Evolutionary conservation across 2,329 filamentous ascomycete species (phyloP), one percentile per base, ranked within the genome.

Genomic region (Aspergillus caelatus): DNA sequence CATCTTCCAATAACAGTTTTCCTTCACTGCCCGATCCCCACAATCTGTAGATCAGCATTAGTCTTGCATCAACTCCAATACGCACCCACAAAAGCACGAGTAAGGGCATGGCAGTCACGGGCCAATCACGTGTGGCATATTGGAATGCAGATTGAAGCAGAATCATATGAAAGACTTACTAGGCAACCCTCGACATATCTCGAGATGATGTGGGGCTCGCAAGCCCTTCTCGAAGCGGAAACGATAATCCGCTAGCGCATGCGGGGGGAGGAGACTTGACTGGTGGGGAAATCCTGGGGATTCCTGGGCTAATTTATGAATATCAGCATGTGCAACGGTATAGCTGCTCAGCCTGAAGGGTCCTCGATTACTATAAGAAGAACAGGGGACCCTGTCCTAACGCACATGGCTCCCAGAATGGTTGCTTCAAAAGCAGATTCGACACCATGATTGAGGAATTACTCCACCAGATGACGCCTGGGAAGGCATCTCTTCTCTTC

Each of bases 381-480:
- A 14, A 23, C 45, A 5, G 7, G 23, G 21, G 12, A 3, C 8
- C n/a, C 45, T 28, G 45, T 3, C 23, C 45, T 8, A 14, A 23
- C 12, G 23, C 14, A 12, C 21, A 48, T 48, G 6, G 45, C 45
- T 48, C 2, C 12, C 23, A 14, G 12, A 46, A 26, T 48, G 14
- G 6, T 26, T 26, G 3, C 3, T 48, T 28, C 16, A 5, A 6
- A 9, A 16, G 11, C 23, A 14, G 6, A 48, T 10, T 19, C 23
- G 26, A 30, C 14, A 28, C 80, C 80, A 85, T 68, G 75, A 74
- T 88, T 57, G 85, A 87, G 68, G 69, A 78, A 39, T 61, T 84
- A 34, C 54, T 85, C 65, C 77, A 79, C 62, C 75, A 80, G 62
- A 68, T 82, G 70, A 85, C 85, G 62, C 67, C 80, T 58, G 80